Evolutionary conservation across 345 rosid species (phyloP).

Genomic region (Limnanthes douglasii): DNA sequence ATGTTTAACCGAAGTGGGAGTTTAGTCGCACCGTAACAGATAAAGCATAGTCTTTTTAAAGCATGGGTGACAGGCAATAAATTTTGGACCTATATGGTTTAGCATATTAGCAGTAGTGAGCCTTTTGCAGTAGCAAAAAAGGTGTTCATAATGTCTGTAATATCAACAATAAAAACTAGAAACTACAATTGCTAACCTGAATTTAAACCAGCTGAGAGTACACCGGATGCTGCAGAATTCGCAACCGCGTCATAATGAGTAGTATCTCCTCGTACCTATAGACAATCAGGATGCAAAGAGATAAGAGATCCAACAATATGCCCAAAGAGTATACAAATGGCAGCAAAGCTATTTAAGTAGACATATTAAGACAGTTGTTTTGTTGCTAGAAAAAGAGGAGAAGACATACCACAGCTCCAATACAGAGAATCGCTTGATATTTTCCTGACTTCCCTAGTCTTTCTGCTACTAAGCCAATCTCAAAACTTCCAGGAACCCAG

Average conservation of each 20-base stretch:
- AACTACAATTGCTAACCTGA: conserved; percentile 39
- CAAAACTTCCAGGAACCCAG: conserved; percentile 97
- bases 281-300: conserved; percentile 4
- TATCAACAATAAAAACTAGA: neutral
- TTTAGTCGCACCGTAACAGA: too few species aligned
- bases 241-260: conserved; percentile 94
- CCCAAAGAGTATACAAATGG: neutral
- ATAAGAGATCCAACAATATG: conserved; percentile 8
- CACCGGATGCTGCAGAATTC: conserved; percentile 93
- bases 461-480: conserved; percentile 60
- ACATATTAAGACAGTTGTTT: neutral
- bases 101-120: too few species aligned
- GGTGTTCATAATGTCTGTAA: too few species aligned
- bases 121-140: too few species aligned
- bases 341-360: conserved; percentile 1
- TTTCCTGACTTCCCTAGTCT: conserved; percentile 65
- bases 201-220: conserved; percentile 86
- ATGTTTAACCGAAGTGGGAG: too few species aligned
- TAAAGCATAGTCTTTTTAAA: too few species aligned
- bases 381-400: neutral
- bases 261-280: conserved; percentile 90
- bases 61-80: too few species aligned
- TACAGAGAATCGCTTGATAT: conserved; percentile 64
- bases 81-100: too few species aligned
- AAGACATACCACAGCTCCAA: conserved; percentile 90